Conservation (phyloP, 306 rosid genomes). For the Spatholobus suberectus region DNA sequence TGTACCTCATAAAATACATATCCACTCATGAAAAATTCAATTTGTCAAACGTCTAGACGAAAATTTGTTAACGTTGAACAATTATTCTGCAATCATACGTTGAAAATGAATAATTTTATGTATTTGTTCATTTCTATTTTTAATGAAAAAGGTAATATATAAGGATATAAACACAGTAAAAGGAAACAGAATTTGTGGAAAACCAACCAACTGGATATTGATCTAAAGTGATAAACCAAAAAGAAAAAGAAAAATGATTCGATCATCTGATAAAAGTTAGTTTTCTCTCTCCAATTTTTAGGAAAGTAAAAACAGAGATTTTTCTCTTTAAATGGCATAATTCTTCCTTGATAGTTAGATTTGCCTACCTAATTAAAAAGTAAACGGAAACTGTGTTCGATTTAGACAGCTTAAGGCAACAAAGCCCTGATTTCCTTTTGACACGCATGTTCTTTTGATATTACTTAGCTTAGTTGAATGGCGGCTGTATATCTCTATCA, state of each 20-base stretch:
- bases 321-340: slow-evolving; percentile 18
- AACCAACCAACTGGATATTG: too few relatives aligned
- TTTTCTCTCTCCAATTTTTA: background rate
- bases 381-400: slow-evolving; percentile 11
- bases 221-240: too few relatives aligned
- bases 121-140: too few relatives aligned
- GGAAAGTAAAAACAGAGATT: background rate
- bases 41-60: too few relatives aligned
- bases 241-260: background rate
- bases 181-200: too few relatives aligned
- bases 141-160: too few relatives aligned
- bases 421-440: background rate
- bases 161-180: too few relatives aligned
- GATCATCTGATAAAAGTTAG: background rate
- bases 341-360: background rate
- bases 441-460: background rate
- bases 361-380: slow-evolving; percentile 21
- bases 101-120: too few relatives aligned
- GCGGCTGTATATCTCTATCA: slow-evolving; percentile 11
- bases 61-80: too few relatives aligned
- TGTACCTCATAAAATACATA: too few relatives aligned
- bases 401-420: slow-evolving; percentile 40
- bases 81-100: too few relatives aligned
- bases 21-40: too few relatives aligned
- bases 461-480: background rate